Evolutionary conservation across 2,329 filamentous ascomycete genomes (phyloP).

Genomic region (Zymoseptoria passerinii): DNA sequence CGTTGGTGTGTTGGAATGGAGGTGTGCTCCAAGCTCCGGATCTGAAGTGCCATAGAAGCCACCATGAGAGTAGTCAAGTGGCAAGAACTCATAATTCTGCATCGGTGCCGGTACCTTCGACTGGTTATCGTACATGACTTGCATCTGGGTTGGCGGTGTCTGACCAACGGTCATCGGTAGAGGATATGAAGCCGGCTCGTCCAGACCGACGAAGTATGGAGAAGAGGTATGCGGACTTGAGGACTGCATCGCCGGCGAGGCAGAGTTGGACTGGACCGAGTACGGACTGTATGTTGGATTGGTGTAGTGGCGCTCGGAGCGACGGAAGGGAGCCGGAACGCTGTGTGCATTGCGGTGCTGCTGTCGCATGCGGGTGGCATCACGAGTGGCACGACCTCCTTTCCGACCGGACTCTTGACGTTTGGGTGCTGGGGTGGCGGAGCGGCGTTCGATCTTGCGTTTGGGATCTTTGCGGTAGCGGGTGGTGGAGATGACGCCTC

Average conservation of each 20-base stretch:
- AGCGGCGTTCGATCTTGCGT: slow-evolving; percentile 29
- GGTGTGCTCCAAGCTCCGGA: slow-evolving; percentile 9
- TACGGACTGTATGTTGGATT: slow-evolving; percentile 8
- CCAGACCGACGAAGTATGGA: slow-evolving; percentile 17
- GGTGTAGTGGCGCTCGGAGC: slow-evolving; percentile 3
- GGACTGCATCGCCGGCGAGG: slow-evolving; percentile 1
- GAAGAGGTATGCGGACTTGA: slow-evolving; percentile 7
- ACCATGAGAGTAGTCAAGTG: slow-evolving; percentile 7
- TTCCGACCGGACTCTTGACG: slow-evolving; percentile 39
- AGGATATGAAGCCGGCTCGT: slow-evolving; percentile 4
- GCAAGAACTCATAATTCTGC: slow-evolving; percentile 9
- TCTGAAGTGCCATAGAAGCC: slow-evolving; percentile 15
- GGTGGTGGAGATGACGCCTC: slow-evolving; percentile 80
- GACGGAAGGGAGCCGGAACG: slow-evolving; percentile 3
- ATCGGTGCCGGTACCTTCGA: slow-evolving; percentile 3
- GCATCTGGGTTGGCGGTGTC: slow-evolving; percentile 8
- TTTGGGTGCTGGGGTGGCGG: slow-evolving; percentile 28
- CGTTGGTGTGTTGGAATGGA: slow-evolving; percentile 16
- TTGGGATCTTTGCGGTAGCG: slow-evolving; percentile 42
- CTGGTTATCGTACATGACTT: slow-evolving; percentile 4
- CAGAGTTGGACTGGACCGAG: slow-evolving; percentile 3
- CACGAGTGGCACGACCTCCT: slow-evolving; percentile 36
- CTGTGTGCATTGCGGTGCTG: slow-evolving; percentile 8
- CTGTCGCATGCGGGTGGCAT: slow-evolving; percentile 21
- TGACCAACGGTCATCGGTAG: slow-evolving; percentile 10